Evolutionary conservation across 176 grass and related monocot genomes (phyloP).

Genomic region (Zoysia pacifica): DNA sequence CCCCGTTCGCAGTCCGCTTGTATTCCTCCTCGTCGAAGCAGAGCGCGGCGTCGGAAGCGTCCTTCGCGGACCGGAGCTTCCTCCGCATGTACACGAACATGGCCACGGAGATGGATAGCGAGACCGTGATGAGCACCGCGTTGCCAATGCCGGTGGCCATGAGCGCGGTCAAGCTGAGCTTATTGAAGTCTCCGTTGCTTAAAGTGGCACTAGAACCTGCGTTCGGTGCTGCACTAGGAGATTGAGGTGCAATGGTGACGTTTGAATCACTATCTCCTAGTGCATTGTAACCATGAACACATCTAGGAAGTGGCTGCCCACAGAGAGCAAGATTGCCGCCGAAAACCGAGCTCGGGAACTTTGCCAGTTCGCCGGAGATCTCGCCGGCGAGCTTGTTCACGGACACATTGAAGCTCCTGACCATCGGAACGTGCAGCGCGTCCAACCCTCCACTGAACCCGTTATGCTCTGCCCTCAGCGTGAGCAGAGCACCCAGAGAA

Average conservation of each 20-base stretch:
- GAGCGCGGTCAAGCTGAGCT: constrained; percentile 47
- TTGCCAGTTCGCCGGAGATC: constrained; percentile 42
- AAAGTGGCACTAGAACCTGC: not conserved
- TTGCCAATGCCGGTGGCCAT: constrained; percentile 59
- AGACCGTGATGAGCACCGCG: constrained; percentile 41
- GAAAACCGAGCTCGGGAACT: constrained; percentile 56
- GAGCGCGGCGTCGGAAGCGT: constrained; percentile 5
- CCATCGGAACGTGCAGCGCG: constrained; percentile 30
- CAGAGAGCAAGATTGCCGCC: constrained; percentile 50
- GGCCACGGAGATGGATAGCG: constrained; percentile 34
- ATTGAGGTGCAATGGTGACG: constrained; percentile 2
- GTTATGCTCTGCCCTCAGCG: constrained; percentile 56
- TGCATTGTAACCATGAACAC: constrained; percentile 27
- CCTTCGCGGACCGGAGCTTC: constrained; percentile 41
- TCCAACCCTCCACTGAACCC: constrained; percentile 44
- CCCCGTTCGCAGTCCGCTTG: not conserved
- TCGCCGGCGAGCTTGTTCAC: constrained; percentile 47
- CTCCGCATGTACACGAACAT: constrained; percentile 61
- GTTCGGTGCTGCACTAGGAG: constrained; percentile 8
- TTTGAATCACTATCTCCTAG: constrained; percentile 26
- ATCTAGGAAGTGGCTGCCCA: constrained; percentile 47
- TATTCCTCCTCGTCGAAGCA: constrained; percentile 33
- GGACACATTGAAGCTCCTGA: constrained; percentile 55
- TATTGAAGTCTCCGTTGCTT: constrained; percentile 3
- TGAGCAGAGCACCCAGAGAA: constrained; percentile 45